Base-by-base conservation (phyloP, 2,329 filamentous ascomycete genomes). In the Penicillium sp. region DNA sequence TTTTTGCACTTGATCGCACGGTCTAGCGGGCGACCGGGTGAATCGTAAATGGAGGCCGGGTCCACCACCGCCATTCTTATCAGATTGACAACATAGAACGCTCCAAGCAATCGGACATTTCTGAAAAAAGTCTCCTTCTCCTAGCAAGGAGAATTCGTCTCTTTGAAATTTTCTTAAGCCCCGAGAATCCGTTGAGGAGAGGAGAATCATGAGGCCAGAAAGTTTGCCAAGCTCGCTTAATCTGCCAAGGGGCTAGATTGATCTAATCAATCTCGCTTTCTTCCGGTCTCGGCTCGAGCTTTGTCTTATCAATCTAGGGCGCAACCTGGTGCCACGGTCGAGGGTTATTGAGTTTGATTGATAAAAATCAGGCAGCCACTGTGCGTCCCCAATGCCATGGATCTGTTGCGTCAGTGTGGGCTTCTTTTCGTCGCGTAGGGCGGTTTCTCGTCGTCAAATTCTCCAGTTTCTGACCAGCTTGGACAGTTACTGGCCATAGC, bases 261-360 rank as follows among this genome's bases (percentile, higher is more conserved):
- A 52, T 52, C 50, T 52, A 52, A 52, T 52, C 50, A 52, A 52
- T 52, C 50, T 52, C 14, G 40, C 27, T 52, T 52, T 41, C 50
- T 41, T 52, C 50, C 37, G 50, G 37, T 52, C 22, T 41, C 37
- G 50, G 50, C 37, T 19, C 16, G 50, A 31, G 36, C 36, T 9
- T 19, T 35, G 37, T 52, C 50, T 52, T 52, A 52, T 52, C 50
- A 52, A 52, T 52, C 50, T 52, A 49, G 2, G n/a, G n/a, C 36
- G 13, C 27, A 27, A 31, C 19, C 18, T 13, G 11, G 41, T 13
- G 6, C 22, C 14, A 33, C 0, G 18, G 9, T 27, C 37, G 22
- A 39, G 37, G 41, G 14, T 19, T 18, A 5, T 14, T 39, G 22
- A 35, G 33, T 31, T 36, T 33, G 50, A 19, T 31, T 10, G 24